Conservation (phyloP, 345 rosid genomes). For the Kernera saxatilis region DNA sequence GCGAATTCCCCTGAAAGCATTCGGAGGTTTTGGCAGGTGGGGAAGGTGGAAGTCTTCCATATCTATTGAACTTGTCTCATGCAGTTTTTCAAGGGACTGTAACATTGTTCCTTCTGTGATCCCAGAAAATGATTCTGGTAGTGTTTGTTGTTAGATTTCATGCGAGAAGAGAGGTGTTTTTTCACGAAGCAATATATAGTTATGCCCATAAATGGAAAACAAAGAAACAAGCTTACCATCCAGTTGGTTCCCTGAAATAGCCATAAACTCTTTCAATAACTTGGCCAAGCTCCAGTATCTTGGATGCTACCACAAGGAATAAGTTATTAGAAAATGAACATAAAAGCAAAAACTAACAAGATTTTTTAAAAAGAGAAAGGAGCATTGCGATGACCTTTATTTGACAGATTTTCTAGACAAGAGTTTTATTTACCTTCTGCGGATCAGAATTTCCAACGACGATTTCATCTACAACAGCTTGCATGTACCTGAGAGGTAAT, state of each 20-base stretch:
- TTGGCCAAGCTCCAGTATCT: constrained; percentile 66
- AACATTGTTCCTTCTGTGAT: constrained; percentile 48
- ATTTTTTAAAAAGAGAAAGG: neutral
- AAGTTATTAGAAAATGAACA: constrained; percentile 22
- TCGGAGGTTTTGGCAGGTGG: constrained; percentile 73
- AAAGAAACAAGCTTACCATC: constrained; percentile 47
- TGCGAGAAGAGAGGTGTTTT: neutral
- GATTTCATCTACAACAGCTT: constrained; percentile 89
- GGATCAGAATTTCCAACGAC: constrained; percentile 63
- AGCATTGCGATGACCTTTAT: neutral
- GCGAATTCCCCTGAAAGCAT: constrained; percentile 76
- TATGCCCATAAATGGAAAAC: neutral
- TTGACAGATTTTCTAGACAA: neutral
- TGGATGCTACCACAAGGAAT: constrained; percentile 61
- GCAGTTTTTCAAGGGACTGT: constrained; percentile 51
- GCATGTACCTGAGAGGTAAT: constrained; percentile 68
- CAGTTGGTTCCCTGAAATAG: constrained; percentile 57
- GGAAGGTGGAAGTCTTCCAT: constrained; percentile 56
- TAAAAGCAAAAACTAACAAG: neutral
- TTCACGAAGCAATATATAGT: neutral
- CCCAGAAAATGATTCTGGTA: constrained; percentile 53
- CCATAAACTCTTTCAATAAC: constrained; percentile 55
- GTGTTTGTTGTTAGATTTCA: constrained; percentile 20
- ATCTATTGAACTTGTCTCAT: constrained; percentile 50
- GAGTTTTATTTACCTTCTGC: constrained; percentile 43